Evolutionary conservation across 2,329 filamentous ascomycete genomes (phyloP).

Genomic region (Curvularia sp.): DNA sequence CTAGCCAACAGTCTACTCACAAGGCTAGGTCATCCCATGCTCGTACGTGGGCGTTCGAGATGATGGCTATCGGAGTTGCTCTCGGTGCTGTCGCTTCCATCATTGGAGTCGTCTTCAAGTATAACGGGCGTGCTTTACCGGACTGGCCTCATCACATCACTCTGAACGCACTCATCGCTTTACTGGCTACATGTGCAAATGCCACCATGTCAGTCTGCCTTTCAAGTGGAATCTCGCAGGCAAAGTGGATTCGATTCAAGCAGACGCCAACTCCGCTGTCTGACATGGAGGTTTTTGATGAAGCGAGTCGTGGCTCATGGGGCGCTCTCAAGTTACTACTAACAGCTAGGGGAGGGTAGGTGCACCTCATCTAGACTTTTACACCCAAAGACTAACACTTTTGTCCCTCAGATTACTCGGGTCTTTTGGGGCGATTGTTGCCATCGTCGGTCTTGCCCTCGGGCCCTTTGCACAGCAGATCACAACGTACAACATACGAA

Average conservation of each 20-base stretch:
- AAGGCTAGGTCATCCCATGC: constrained; percentile 12
- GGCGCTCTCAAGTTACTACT: constrained; percentile 18
- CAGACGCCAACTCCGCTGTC: constrained; percentile 13
- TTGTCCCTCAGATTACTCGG: constrained; percentile 15
- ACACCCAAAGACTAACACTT: constrained; percentile 2
- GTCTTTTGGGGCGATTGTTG: constrained; percentile 22
- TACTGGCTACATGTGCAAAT: constrained; percentile 23
- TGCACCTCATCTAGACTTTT: not conserved
- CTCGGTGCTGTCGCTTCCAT: constrained; percentile 20
- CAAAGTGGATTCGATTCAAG: constrained; percentile 25
- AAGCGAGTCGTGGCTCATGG: constrained; percentile 25
- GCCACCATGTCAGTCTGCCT: constrained; percentile 22
- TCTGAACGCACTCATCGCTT: constrained; percentile 24
- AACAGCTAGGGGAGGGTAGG: constrained; percentile 19
- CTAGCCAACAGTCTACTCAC: constrained; percentile 15
- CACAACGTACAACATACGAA: constrained; percentile 21
- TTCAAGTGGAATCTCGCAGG: constrained; percentile 24
- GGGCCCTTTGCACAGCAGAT: constrained; percentile 25
- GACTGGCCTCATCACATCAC: constrained; percentile 25
- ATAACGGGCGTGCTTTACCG: constrained; percentile 22
- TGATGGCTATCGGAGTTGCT: constrained; percentile 17
- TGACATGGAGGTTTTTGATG: constrained; percentile 23
- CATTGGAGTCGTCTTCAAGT: constrained; percentile 19
- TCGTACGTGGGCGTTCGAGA: constrained; percentile 20
- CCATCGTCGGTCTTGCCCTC: constrained; percentile 19